Evolutionary conservation across 2,329 filamentous ascomycete genomes (phyloP).

Genomic region (Aphanoascus verrucosus): DNA sequence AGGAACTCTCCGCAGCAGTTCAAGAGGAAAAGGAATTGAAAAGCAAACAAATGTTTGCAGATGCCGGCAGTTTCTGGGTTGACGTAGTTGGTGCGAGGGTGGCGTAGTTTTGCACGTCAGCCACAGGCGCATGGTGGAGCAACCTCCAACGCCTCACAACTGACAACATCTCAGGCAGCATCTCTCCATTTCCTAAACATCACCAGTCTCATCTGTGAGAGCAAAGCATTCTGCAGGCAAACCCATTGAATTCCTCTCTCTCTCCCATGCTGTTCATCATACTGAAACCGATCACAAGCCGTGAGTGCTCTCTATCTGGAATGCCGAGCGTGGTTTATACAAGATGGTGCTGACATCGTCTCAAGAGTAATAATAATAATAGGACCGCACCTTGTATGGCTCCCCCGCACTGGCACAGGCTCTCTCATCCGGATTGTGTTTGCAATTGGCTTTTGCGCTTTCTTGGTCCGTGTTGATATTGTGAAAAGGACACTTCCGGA

Average conservation of each 20-base stretch:
- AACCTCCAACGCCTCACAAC: background rate
- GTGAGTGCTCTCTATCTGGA: background rate
- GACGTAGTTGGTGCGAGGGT: background rate
- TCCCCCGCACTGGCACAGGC: background rate
- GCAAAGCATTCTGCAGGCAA: background rate
- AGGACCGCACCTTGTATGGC: background rate
- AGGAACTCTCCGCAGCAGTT: background rate
- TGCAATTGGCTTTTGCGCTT: background rate
- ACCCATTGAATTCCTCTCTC: background rate
- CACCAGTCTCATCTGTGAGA: background rate
- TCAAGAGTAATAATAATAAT: background rate
- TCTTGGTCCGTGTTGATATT: background rate
- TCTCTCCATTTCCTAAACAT: background rate
- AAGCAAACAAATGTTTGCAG: background rate
- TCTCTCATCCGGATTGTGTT: background rate
- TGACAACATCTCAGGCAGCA: background rate
- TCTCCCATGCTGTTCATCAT: background rate
- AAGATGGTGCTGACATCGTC: background rate
- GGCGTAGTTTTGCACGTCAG: constrained; percentile 1
- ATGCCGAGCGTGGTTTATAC: background rate
- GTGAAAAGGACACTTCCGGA: background rate
- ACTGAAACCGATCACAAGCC: background rate
- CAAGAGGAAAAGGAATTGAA: background rate
- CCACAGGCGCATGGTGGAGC: constrained; percentile 6
- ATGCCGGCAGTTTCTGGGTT: background rate